A percentile compares a stretch with the other conserved stretches of the same genome.
Conservation (phyloP, 2,329 filamentous ascomycete genomes). For the Botrytis paeoniae region DNA sequence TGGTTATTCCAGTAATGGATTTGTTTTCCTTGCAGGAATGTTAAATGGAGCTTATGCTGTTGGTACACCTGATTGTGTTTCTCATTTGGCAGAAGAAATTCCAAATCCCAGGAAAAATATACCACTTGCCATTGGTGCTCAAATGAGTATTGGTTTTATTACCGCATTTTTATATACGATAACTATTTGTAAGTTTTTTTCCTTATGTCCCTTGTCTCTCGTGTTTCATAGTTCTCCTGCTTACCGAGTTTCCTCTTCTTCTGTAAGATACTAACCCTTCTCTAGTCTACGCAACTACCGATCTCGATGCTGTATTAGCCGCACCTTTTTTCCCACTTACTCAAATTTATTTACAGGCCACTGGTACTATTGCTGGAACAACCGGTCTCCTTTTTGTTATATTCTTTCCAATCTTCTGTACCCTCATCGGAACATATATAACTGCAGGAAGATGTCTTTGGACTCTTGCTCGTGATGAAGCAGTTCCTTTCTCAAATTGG, state of each 20-base stretch:
- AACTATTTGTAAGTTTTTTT: constrained; percentile 37
- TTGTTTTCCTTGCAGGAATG: constrained; percentile 58
- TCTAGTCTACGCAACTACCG: constrained; percentile 53
- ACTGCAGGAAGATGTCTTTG: constrained; percentile 61
- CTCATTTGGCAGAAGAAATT: constrained; percentile 65
- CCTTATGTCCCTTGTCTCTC: background rate
- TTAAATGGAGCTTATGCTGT: constrained; percentile 68
- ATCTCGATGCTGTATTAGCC: constrained; percentile 52
- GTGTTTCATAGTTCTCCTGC: background rate
- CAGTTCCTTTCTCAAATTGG: constrained; percentile 50
- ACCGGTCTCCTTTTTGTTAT: constrained; percentile 53
- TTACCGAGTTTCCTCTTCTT: background rate
- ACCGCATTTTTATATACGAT: constrained; percentile 53
- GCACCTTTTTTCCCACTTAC: constrained; percentile 59
- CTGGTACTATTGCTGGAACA: constrained; percentile 49
- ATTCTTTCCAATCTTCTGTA: constrained; percentile 51
- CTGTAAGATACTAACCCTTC: background rate
- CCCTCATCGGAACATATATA: constrained; percentile 55
- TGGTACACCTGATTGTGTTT: constrained; percentile 62
- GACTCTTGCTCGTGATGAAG: constrained; percentile 57
- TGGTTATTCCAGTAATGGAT: constrained; percentile 48
- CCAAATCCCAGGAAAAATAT: constrained; percentile 50
- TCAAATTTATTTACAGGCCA: constrained; percentile 62
- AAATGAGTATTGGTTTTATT: constrained; percentile 50
- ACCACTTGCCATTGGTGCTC: constrained; percentile 51